Evolutionary conservation across 768 basidiomycete genomes (phyloP), one percentile per base, ranked within the genome.

Genomic region (Mycena kentingensis): DNA sequence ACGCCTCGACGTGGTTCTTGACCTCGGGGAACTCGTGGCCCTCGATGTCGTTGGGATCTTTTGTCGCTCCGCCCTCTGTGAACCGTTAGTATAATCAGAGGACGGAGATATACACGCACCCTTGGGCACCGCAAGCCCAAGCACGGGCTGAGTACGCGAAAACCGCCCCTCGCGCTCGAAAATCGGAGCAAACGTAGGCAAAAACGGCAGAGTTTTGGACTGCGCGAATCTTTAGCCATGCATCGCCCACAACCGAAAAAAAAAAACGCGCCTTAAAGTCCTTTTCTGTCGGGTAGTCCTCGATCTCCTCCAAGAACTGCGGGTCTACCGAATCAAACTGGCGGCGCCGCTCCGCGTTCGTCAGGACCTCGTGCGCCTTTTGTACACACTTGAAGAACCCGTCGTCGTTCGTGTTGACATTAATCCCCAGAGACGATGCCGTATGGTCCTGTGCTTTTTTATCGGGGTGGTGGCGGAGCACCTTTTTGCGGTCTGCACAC

Each of bases 301-400:
- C 81, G 65, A 95, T 88, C 56, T 87, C 73, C 39, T 83, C 81
- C 27, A 85, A 68, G 66, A 84, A 87, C 50, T 78, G 68, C 29
- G 88, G 90, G 71, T 99, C 96, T 49, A 97, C 92, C 2, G 93
- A 95, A 72, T 99, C 97, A 73, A 96, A 99, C 69, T 98, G 94
- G 41, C 91, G 85, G 51, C 93, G 85, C 63, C 86, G 86, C 66
- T 98, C 93, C 19, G 84, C 65, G 71, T 96, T 81, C 38, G 85
- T 87, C 51, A 99, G 85, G 35, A 93, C 87, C 62, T 99, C 97
- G 72, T 89, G 83, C n/a, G 96, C 96, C 72, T 99, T 99, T 74
- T 91, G 87, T 61, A 99, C 98, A 70, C 97, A 99, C 74, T 99
- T 99, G 90, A 99, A 99, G 79, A 99, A 98, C 0, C 86, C 87